Conservation (phyloP, 177 flowering plant species). For the Vitis hybrid region DNA sequence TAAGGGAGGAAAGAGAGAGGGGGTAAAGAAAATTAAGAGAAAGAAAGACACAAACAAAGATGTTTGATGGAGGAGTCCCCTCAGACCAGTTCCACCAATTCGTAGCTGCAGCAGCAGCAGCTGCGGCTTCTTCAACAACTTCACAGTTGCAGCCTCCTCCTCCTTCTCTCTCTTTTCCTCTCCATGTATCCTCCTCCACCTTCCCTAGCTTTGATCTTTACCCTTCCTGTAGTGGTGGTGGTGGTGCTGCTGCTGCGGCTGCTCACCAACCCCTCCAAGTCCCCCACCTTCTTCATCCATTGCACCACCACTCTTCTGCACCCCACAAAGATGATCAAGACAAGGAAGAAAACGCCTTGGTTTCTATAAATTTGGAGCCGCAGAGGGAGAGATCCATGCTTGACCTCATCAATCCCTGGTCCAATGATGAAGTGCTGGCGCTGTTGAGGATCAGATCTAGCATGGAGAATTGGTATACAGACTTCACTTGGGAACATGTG, state of each 20-base stretch:
- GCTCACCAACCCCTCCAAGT: slow-evolving; percentile 23
- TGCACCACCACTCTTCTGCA: slow-evolving; percentile 20
- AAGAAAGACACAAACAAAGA: slow-evolving; percentile 14
- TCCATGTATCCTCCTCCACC: slow-evolving; percentile 6
- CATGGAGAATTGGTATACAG: slow-evolving; percentile 62
- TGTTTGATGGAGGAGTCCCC: slow-evolving; percentile 63
- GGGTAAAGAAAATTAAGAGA: background rate
- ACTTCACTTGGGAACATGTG: slow-evolving; percentile 78
- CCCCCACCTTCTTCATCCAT: slow-evolving; percentile 17
- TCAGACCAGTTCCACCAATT: slow-evolving; percentile 53
- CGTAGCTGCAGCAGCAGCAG: slow-evolving; percentile 17
- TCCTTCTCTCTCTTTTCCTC: slow-evolving; percentile 13
- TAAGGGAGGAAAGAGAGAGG: slow-evolving; percentile 3
- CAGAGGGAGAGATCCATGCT: slow-evolving; percentile 22
- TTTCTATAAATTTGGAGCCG: slow-evolving; percentile 18
- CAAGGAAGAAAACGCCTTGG: slow-evolving; percentile 10
- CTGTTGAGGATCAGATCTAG: slow-evolving; percentile 72
- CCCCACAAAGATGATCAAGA: slow-evolving; percentile 15
- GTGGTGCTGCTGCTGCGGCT: background rate
- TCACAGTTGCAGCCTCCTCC: slow-evolving; percentile 18
- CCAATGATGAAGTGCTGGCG: slow-evolving; percentile 60
- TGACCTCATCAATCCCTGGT: slow-evolving; percentile 47
- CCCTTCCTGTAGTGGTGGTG: slow-evolving; percentile 1
- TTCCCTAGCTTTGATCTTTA: slow-evolving; percentile 23
- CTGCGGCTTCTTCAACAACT: slow-evolving; percentile 23